Percentiles rank a stretch among this genome's conserved stretches.
phyloP scores from a whole-genome alignment of 2,329 filamentous ascomycete species.

The Boeremia lycopersici region DNA sequence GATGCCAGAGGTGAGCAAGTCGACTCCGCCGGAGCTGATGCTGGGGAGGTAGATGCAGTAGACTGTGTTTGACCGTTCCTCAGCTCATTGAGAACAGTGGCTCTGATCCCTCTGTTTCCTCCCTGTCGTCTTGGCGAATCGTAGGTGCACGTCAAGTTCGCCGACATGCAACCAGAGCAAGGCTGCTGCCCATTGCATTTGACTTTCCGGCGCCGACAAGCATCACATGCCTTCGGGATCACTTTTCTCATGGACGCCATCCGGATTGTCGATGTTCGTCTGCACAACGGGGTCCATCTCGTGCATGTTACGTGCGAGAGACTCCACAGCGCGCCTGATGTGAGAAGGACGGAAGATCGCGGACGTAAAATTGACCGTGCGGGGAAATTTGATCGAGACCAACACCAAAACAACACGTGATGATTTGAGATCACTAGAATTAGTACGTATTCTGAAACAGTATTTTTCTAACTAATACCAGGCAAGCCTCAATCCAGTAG shows the following conservation, averaged over 20 bases:
- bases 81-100: slow-evolving; percentile 76
- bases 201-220: slow-evolving; percentile 75
- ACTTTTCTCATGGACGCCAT: slow-evolving; percentile 11
- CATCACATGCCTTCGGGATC: slow-evolving; percentile 66
- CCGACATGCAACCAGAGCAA: slow-evolving; percentile 72
- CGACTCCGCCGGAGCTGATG: background rate
- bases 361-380: background rate
- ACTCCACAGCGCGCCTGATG: background rate
- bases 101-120: slow-evolving; percentile 74
- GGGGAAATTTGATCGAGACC: background rate
- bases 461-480: too few relatives aligned
- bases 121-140: slow-evolving; percentile 78
- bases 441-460: too few relatives aligned
- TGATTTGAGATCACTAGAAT: background rate
- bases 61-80: slow-evolving; percentile 64
- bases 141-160: slow-evolving; percentile 68
- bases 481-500: too few relatives aligned
- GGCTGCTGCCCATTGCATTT: slow-evolving; percentile 75
- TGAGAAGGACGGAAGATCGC: background rate
- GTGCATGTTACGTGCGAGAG: background rate
- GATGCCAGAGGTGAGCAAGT: background rate
- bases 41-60: background rate
- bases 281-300: background rate
- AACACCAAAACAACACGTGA: background rate
- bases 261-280: background rate